A percentile compares a stretch with the other conserved stretches of the same genome.
These are phyloP conservation scores for Clarireedia paspali DNA, from an alignment of 2,329 filamentous ascomycete genomes.

Conservation along the genomic window DNA sequence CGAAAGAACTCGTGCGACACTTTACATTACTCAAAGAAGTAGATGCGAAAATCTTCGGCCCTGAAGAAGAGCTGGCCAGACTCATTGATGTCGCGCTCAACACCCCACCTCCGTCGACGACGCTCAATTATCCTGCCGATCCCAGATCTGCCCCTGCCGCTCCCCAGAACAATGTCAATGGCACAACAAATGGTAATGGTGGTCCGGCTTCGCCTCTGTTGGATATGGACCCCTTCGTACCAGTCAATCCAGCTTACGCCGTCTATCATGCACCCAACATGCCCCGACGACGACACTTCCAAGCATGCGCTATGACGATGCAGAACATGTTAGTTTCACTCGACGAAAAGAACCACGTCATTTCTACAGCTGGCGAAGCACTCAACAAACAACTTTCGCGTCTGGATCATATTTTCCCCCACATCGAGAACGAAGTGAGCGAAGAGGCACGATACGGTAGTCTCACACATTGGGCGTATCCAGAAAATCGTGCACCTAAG, in stretches of 20 bases:
- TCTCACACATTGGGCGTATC: constrained; percentile 90
- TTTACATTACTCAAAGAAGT: constrained; percentile 96
- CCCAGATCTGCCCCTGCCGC: constrained; percentile 23
- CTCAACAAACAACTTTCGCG: constrained; percentile 77
- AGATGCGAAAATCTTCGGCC: constrained; percentile 88
- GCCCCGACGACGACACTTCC: constrained; percentile 65
- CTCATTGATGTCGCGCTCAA: constrained; percentile 60
- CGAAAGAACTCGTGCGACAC: constrained; percentile 90
- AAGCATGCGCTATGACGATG: constrained; percentile 69
- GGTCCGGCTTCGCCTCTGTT: constrained; percentile 19
- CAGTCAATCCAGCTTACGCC: constrained; percentile 32
- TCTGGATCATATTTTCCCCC: constrained; percentile 79
- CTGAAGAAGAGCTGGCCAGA: constrained; percentile 74
- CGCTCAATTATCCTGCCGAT: constrained; percentile 22
- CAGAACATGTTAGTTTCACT: constrained; percentile 81
- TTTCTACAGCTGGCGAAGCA: constrained; percentile 85
- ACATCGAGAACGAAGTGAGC: constrained; percentile 82
- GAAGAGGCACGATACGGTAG: constrained; percentile 93
- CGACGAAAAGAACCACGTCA: constrained; percentile 96
- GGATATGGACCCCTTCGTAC: constrained; percentile 8
- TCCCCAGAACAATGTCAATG: constrained; percentile 25
- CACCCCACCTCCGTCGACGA: constrained; percentile 37
- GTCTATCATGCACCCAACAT: constrained; percentile 51
- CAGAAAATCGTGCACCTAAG: constrained; percentile 64
- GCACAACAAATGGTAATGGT: constrained; percentile 25